These are phyloP conservation scores for Ambrosia artemisiifolia DNA, from an alignment of 129 eudicot species.

Conservation along the genomic window DNA sequence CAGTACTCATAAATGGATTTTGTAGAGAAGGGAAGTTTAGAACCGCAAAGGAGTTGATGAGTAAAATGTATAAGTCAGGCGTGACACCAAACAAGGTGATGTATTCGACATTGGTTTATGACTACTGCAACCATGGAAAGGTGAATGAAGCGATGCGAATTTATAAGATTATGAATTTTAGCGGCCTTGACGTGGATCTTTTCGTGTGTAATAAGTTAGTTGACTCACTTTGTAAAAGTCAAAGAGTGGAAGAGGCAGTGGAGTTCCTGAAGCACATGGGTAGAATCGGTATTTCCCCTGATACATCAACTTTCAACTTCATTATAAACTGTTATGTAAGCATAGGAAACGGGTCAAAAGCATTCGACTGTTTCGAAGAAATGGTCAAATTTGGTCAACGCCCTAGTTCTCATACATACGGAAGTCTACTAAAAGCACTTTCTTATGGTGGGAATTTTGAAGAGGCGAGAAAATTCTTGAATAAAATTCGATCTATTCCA, in stretches of 20 bases:
- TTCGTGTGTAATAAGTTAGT: conserved; percentile 54
- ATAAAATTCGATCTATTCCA: conserved; percentile 46
- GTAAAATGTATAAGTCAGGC: conserved; percentile 66
- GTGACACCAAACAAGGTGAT: conserved; percentile 48
- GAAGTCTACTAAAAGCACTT: conserved; percentile 70
- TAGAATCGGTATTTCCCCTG: conserved; percentile 44
- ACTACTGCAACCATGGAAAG: conserved; percentile 55
- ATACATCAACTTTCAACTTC: conserved; percentile 52
- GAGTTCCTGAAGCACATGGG: conserved; percentile 61
- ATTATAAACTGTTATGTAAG: conserved; percentile 58
- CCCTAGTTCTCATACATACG: conserved; percentile 59
- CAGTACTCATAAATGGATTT: conserved; percentile 75
- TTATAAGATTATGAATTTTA: conserved; percentile 42
- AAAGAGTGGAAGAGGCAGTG: conserved; percentile 58
- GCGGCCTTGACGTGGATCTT: conserved; percentile 42
- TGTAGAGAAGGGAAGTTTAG: conserved; percentile 55
- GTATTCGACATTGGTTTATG: conserved; percentile 56
- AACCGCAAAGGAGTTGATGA: conserved; percentile 55
- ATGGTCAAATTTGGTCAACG: conserved; percentile 55
- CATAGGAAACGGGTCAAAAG: conserved; percentile 52
- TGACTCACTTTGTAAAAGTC: conserved; percentile 52
- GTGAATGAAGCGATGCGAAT: conserved; percentile 50
- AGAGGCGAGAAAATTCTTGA: conserved; percentile 49
- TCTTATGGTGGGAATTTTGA: conserved; percentile 56
- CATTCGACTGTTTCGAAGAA: conserved; percentile 53